Conservation (phyloP, 306 rosid genomes). For the Citrullus amarus region DNA sequence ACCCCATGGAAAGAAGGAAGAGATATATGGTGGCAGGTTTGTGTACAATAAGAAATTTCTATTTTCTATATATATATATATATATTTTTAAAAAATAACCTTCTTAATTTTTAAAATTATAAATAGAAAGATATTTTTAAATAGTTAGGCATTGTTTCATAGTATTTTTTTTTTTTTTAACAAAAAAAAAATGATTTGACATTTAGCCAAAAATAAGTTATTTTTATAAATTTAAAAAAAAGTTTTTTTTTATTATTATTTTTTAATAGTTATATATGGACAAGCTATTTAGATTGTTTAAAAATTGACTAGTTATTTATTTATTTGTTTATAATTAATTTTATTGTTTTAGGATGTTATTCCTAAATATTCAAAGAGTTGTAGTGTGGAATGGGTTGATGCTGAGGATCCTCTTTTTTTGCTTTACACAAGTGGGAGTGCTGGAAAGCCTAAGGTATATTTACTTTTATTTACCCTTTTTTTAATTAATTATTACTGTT, state of each 20-base stretch:
- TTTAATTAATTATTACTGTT: background rate
- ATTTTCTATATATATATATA: no score
- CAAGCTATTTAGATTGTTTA: background rate
- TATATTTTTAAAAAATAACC: background rate
- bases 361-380: slow-evolving; percentile 52
- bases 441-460: slow-evolving; percentile 91
- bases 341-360: slow-evolving; percentile 42
- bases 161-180: no score
- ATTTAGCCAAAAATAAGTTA: no score
- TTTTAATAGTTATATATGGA: no score
- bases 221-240: no score
- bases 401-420: slow-evolving; percentile 95
- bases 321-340: background rate
- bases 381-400: slow-evolving; percentile 93
- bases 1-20: slow-evolving; percentile 72
- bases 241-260: no score
- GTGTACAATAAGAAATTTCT: background rate
- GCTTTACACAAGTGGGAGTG: slow-evolving; percentile 94
- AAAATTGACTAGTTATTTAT: background rate
- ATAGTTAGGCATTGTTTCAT: background rate
- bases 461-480: slow-evolving; percentile 3
- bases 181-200: no score
- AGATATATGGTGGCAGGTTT: slow-evolving; percentile 97
- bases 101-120: background rate
- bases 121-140: background rate